Evolutionary conservation across 306 rosid species (phyloP).

Genomic region (Comarum palustre): DNA sequence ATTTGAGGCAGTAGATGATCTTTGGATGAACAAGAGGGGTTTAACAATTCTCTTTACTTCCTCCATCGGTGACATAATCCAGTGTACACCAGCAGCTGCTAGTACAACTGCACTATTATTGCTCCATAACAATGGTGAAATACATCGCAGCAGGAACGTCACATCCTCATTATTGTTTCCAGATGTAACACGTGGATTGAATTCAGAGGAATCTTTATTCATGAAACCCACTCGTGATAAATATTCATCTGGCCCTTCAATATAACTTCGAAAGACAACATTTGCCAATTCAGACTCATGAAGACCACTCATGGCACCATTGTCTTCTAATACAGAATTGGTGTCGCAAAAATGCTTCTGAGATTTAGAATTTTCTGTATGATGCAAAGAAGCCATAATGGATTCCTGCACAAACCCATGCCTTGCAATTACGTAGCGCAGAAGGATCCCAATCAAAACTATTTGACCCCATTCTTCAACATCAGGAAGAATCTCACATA

Average conservation of each 20-base stretch:
- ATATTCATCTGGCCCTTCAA: conserved; percentile 91
- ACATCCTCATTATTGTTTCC: conserved; percentile 55
- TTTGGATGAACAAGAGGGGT: conserved; percentile 74
- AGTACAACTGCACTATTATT: conserved; percentile 94
- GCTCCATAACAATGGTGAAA: conserved; percentile 91
- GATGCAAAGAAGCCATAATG: conserved; percentile 55
- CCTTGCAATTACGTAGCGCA: conserved; percentile 77
- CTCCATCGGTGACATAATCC: conserved; percentile 84
- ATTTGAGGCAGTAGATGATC: conserved; percentile 81
- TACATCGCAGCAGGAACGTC: conserved; percentile 82
- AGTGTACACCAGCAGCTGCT: conserved; percentile 89
- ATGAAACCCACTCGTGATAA: conserved; percentile 66
- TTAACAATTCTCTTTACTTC: conserved; percentile 65
- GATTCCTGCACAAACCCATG: conserved; percentile 86
- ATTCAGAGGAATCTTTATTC: conserved; percentile 42
- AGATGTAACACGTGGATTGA: conserved; percentile 54
- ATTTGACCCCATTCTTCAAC: conserved; percentile 99
- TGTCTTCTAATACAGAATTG: conserved; percentile 38
- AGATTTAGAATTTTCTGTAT: conserved; percentile 29
- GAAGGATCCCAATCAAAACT: conserved; percentile 75
- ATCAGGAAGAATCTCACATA: conserved; percentile 90
- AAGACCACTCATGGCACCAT: conserved; percentile 31
- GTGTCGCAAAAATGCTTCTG: conserved; percentile 36
- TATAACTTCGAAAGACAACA: conserved; percentile 66
- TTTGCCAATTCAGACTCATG: conserved; percentile 46